Percentiles rank a stretch among this genome's conserved stretches.
Conservation (phyloP, 1,139 yeast species). For the Yamadazyma oceani region DNA sequence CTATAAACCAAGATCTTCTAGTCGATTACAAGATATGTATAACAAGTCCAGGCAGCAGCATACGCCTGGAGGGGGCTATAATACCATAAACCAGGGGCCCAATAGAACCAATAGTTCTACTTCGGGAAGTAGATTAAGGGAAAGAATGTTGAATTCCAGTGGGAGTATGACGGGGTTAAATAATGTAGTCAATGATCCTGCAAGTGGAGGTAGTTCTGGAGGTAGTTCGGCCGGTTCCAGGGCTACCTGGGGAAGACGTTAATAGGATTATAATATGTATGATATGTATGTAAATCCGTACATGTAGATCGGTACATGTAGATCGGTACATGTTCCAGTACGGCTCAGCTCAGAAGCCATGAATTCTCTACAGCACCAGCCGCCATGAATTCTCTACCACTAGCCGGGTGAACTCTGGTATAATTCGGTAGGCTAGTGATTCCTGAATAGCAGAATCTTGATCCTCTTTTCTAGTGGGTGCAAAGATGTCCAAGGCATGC, state of each 20-base stretch:
- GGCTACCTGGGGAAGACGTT: slow-evolving; percentile 14
- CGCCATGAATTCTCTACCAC: no score
- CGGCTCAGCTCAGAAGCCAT: no score
- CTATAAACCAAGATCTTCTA: slow-evolving; percentile 36
- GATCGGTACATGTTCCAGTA: no score
- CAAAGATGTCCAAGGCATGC: no score
- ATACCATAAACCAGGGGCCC: slow-evolving; percentile 22
- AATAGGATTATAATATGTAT: no score
- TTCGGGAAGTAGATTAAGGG: slow-evolving; percentile 37
- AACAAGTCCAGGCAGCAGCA: slow-evolving; percentile 45
- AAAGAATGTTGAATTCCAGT: slow-evolving; percentile 32
- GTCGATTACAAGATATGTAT: slow-evolving; percentile 44
- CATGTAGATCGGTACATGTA: no score
- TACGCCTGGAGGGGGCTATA: slow-evolving; percentile 38
- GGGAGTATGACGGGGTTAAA: slow-evolving; percentile 18
- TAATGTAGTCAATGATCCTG: slow-evolving; percentile 9
- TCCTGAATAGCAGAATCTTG: no score
- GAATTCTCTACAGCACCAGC: no score
- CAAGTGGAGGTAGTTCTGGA: slow-evolving; percentile 6
- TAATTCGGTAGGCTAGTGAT: no score
- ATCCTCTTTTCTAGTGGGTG: no score
- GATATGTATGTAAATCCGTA: no score
- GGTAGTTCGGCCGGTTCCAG: slow-evolving; percentile 26
- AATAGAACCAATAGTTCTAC: slow-evolving; percentile 30
- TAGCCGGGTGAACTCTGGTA: no score